These are phyloP conservation scores for Linum trigynum DNA, from an alignment of 345 rosid genomes.

Conservation along the genomic window DNA sequence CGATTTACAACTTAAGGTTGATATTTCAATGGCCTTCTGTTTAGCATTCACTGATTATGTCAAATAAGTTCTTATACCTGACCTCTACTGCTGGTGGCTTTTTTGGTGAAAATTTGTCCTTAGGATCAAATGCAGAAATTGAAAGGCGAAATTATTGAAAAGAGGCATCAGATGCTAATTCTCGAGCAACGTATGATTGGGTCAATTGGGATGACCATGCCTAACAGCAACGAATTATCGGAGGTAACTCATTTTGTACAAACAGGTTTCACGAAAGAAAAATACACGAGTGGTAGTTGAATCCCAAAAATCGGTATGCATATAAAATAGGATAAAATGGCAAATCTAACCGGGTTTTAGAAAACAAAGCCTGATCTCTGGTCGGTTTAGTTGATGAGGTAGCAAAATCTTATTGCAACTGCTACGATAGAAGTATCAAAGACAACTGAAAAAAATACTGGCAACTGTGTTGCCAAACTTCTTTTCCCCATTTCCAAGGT, in stretches of 20 bases:
- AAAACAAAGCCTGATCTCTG: too few species aligned
- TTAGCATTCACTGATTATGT: not conserved
- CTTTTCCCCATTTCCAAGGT: too few species aligned
- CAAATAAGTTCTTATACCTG: not conserved
- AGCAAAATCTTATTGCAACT: too few species aligned
- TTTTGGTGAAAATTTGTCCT: constrained; percentile 15
- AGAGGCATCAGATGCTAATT: constrained; percentile 48
- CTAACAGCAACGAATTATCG: constrained; percentile 34
- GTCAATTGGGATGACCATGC: constrained; percentile 34
- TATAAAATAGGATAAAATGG: too few species aligned
- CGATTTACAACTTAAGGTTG: constrained; percentile 39
- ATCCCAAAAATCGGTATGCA: too few species aligned
- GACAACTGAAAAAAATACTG: too few species aligned
- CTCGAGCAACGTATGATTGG: constrained; percentile 56
- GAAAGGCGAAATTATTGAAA: constrained; percentile 54
- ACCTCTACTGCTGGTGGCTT: not conserved
- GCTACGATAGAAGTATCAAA: too few species aligned
- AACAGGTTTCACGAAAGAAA: constrained; percentile 2
- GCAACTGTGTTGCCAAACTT: too few species aligned
- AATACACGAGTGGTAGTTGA: not conserved
- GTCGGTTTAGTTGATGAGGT: too few species aligned
- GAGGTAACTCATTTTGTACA: constrained; percentile 27
- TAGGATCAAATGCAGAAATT: constrained; percentile 50
- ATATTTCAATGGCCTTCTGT: not conserved
- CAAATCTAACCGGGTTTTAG: too few species aligned